A percentile compares a stretch with the other conserved stretches of the same genome.
Evolutionary conservation across 2,329 filamentous ascomycete species (phyloP).

Genomic region (Colletotrichum gigasporum): DNA sequence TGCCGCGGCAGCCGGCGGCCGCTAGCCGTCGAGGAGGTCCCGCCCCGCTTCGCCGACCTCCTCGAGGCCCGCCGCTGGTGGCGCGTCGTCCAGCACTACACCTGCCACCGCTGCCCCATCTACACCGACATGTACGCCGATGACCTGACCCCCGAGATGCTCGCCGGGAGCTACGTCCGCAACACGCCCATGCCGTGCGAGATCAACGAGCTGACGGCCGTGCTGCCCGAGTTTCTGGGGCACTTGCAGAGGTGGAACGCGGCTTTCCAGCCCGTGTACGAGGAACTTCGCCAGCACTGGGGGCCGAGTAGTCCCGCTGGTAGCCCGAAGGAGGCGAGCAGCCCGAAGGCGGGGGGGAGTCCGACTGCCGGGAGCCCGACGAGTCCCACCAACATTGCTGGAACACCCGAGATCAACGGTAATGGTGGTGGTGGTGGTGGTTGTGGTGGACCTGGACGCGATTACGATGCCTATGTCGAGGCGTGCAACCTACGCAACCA

Average conservation of each 20-base stretch:
- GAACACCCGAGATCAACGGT: no score
- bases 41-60: constrained; percentile 39
- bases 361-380: no score
- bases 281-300: constrained; percentile 34
- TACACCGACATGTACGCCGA: constrained; percentile 36
- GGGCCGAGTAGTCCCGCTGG: no score
- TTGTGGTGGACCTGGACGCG: constrained; percentile 35
- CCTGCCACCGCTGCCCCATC: constrained; percentile 47
- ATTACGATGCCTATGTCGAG: constrained; percentile 41
- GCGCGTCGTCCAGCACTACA: constrained; percentile 47
- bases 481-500: constrained; percentile 53
- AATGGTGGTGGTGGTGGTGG: no score
- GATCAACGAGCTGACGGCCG: constrained; percentile 40
- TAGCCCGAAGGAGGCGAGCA: no score
- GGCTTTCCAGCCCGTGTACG: constrained; percentile 48
- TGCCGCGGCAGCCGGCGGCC: constrained; percentile 35
- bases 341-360: no score
- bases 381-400: no score
- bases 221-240: constrained; percentile 46
- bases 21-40: constrained; percentile 46
- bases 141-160: constrained; percentile 38
- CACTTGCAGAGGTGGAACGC: constrained; percentile 51
- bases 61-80: constrained; percentile 49
- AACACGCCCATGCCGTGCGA: constrained; percentile 41
- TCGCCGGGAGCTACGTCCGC: constrained; percentile 39